Evolutionary conservation across 2,329 filamentous ascomycete genomes (phyloP).

Genomic region (Phyllosticta paracitricarpa): DNA sequence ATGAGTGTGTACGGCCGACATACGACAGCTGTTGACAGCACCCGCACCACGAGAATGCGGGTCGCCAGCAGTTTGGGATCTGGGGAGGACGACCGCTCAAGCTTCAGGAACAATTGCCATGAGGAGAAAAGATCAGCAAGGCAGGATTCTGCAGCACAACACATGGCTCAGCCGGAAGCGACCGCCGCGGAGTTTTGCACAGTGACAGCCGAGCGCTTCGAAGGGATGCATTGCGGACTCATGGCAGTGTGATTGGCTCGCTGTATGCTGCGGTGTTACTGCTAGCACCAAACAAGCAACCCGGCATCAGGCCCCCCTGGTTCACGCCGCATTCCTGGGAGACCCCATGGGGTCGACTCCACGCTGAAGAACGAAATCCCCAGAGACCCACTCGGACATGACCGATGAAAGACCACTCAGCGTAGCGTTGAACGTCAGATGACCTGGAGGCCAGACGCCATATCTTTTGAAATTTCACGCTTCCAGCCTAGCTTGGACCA

Average conservation of each 20-base stretch:
- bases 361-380: background rate
- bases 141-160: background rate
- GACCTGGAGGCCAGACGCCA: background rate
- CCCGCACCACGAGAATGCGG: background rate
- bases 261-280: background rate
- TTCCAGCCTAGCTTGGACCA: background rate
- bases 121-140: background rate
- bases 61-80: slow-evolving; percentile 1
- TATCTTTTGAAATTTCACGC: background rate
- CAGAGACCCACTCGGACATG: background rate
- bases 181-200: background rate
- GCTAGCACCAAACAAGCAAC: slow-evolving; percentile 6
- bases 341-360: background rate
- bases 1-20: background rate
- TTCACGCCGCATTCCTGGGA: background rate
- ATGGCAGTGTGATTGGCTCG: background rate
- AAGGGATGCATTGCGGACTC: background rate
- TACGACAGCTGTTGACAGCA: background rate
- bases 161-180: background rate
- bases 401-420: background rate
- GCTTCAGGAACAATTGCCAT: background rate
- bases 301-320: slow-evolving; percentile 1
- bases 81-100: background rate
- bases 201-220: background rate
- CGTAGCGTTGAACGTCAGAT: background rate